Base-by-base conservation (phyloP, 2,329 filamentous ascomycete genomes). In the Endocalyx cinctus region DNA sequence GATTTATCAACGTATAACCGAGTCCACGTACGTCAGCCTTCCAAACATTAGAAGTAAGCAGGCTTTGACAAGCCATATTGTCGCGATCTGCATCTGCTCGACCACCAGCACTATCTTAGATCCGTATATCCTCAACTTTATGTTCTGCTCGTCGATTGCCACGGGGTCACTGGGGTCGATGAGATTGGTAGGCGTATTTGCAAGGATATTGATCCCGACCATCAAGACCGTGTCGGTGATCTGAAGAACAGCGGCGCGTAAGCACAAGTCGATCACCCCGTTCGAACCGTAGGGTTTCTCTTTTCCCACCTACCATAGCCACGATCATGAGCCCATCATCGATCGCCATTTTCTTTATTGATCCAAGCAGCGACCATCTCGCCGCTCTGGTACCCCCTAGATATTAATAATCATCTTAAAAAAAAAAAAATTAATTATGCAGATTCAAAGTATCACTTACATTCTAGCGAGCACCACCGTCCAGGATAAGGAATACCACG, bases 91-190 rank as follows among this genome's bases (percentile, higher is more conserved):
- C 47, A 72, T 69, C 54, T 80, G 66, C 43, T 82, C 77, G 3
- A 74, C 71, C 7, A 79, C 69, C 23, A 80, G 62, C 1, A 80
- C 76, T 60, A 77, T 70, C 62, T 82, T 82, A 28, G 74, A 79
- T 10, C 77, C 78, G 23, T 53, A 58, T 1, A 60, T 51, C 30
- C 74, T 60, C 19, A 63, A 57, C 4, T 42, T 46, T 29, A 68
- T 63, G 22, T 62, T 63, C 0, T 58, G 41, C 1, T 67, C 60
- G 0, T 74, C 75, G 29, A 80, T 57, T 4, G 51, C 40, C 1
- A 54, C 47, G 0, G 57, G 52, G 17, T 76, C 61, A 12, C 64
- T 55, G 0, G 68, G 64, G 13, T 70, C 61, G 55, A 81, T 75
- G 13, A 81, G 61, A 46, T 82, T 82, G 26, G 71, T 79, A 11